These are phyloP conservation scores for Eleusine coracana DNA, from an alignment of 176 grass and related monocot species.

Conservation along the genomic window DNA sequence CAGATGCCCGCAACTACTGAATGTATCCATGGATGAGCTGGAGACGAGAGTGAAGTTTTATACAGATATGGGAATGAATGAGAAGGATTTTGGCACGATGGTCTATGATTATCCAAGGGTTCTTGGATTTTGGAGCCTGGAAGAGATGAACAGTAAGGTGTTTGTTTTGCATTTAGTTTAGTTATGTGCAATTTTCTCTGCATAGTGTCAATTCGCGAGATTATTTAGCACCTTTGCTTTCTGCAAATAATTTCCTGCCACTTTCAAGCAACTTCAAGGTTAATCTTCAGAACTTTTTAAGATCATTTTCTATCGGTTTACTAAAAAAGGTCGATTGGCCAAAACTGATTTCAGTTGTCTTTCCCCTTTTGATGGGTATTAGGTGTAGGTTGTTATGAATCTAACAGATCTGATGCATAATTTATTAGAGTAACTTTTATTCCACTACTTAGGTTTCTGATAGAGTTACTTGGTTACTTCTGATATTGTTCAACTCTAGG, in stretches of 20 bases:
- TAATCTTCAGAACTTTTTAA: neutral
- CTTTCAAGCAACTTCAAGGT: neutral
- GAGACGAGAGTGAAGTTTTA: constrained; percentile 74
- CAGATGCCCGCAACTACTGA: constrained; percentile 73
- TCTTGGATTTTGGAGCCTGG: constrained; percentile 76
- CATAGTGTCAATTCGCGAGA: neutral
- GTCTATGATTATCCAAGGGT: constrained; percentile 90
- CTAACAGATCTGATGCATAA: neutral
- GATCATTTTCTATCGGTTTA: neutral
- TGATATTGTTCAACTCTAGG: neutral
- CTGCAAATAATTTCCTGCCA: neutral
- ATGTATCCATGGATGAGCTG: constrained; percentile 62
- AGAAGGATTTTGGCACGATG: constrained; percentile 91
- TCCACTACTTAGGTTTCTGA: neutral
- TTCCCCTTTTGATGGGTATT: neutral
- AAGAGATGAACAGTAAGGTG: constrained; percentile 99
- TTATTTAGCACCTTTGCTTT: neutral
- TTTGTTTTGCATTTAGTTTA: constrained; percentile 46
- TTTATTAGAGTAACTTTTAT: neutral
- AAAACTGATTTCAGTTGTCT: constrained; percentile 12
- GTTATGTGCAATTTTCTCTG: constrained; percentile 18
- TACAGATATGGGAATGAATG: constrained; percentile 79
- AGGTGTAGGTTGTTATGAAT: neutral
- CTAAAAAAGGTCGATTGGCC: neutral
- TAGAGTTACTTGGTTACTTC: neutral